These are phyloP conservation scores for Alliaria petiolata DNA, from an alignment of 345 rosid species.

Conservation along the genomic window DNA sequence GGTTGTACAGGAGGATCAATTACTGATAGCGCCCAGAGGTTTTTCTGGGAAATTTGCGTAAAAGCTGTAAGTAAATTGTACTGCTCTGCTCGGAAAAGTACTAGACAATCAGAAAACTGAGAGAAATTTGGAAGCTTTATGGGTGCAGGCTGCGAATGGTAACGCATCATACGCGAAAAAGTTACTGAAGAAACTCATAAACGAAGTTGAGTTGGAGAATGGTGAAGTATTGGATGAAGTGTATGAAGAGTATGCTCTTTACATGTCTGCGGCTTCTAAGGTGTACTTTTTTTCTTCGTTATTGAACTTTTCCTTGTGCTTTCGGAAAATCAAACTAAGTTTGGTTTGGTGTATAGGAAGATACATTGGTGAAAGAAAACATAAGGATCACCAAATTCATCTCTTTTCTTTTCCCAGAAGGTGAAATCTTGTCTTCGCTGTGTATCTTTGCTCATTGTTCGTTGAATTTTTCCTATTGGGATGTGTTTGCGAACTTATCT, in stretches of 20 bases:
- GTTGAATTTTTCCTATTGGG: background rate
- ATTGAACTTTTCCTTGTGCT: background rate
- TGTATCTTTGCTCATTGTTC: conserved; percentile 1
- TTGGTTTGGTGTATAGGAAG: conserved; percentile 38
- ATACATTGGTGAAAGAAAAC: conserved; percentile 34
- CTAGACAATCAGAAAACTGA: too few species aligned
- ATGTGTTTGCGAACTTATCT: conserved; percentile 1
- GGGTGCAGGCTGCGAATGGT: conserved; percentile 46
- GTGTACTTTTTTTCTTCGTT: conserved; percentile 28
- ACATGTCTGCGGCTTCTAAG: conserved; percentile 54
- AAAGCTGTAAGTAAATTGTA: conserved; percentile 46
- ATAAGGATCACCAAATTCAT: conserved; percentile 55
- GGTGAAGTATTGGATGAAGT: conserved; percentile 57
- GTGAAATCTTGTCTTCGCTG: conserved; percentile 30
- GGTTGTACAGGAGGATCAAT: conserved; percentile 57
- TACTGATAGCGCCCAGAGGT: conserved; percentile 55
- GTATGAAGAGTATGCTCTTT: conserved; percentile 56
- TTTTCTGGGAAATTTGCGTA: conserved; percentile 63
- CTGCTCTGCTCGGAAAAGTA: background rate
- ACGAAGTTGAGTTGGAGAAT: conserved; percentile 55
- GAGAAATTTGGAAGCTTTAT: too few species aligned
- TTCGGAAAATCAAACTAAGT: background rate
- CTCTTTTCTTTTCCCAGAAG: conserved; percentile 72
- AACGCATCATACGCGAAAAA: conserved; percentile 48
- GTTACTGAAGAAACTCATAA: conserved; percentile 66